Conservation (phyloP, 225 moss, liverwort and hornwort species). For the Climacium dendroides region DNA sequence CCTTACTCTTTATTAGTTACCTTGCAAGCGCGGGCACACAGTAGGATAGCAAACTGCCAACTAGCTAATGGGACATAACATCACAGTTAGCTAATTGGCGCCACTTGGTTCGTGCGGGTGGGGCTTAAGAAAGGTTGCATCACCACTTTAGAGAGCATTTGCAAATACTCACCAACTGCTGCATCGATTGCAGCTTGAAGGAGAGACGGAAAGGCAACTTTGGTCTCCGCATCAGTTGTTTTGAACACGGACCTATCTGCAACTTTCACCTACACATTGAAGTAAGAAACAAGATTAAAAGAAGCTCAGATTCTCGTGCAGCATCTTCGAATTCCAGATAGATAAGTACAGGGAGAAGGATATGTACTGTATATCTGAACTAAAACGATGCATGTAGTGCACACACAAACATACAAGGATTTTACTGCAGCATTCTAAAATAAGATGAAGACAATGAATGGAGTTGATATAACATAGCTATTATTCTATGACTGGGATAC, state of each 20-base stretch:
- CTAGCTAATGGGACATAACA: background rate
- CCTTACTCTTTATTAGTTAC: background rate
- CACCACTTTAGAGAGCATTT: background rate
- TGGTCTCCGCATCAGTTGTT: constrained; percentile 71
- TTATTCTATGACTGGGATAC: background rate
- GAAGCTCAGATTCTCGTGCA: background rate
- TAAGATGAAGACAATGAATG: background rate
- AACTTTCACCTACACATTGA: constrained; percentile 55
- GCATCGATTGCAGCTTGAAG: constrained; percentile 79
- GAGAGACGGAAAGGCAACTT: constrained; percentile 41
- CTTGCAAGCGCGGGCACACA: background rate
- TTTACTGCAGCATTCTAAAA: background rate
- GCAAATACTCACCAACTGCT: constrained; percentile 49
- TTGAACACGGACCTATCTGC: constrained; percentile 56
- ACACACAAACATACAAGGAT: background rate
- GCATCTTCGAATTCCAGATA: background rate
- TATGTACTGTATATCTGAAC: background rate
- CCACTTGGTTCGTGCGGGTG: background rate
- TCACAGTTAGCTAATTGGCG: background rate
- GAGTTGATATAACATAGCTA: background rate
- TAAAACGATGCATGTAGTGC: background rate
- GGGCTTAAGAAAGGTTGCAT: background rate
- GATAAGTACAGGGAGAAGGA: background rate
- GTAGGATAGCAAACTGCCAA: background rate
- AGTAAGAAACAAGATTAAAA: background rate